phyloP scores from a whole-genome alignment of 495 filamentous ascomycete species.

The Aspergillus leporis region DNA sequence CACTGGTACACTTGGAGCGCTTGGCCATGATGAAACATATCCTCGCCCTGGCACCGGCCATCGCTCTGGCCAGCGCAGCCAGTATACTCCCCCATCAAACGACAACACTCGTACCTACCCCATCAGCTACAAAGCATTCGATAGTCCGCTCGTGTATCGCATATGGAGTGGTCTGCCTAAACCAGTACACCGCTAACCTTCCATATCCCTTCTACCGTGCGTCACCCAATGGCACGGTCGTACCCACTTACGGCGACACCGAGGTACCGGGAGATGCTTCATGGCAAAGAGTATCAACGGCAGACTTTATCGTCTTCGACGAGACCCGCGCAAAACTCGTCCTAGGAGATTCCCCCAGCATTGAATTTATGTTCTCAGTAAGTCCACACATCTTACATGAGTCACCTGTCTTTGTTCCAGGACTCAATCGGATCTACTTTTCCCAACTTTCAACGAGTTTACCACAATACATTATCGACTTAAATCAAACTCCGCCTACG shows the following conservation, averaged over 20 bases:
- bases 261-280: not conserved
- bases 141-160: not conserved
- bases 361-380: not conserved
- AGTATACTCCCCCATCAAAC: not conserved
- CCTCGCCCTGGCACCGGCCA: not conserved
- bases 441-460: not conserved
- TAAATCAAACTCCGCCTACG: not conserved
- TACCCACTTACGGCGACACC: not conserved
- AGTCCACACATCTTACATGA: not conserved
- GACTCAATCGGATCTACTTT: not conserved
- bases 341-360: not conserved
- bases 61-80: not conserved
- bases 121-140: not conserved
- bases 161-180: not conserved
- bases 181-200: not conserved
- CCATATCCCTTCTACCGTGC: not conserved
- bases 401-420: not conserved
- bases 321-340: not conserved
- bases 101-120: not conserved
- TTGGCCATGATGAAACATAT: no score
- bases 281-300: not conserved
- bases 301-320: not conserved
- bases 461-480: not conserved
- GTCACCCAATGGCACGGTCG: not conserved
- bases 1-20: no score